Percentiles rank a stretch among this genome's conserved stretches.
Conservation (phyloP, 768 basidiomycete genomes). For the Mrakia blollopis region DNA sequence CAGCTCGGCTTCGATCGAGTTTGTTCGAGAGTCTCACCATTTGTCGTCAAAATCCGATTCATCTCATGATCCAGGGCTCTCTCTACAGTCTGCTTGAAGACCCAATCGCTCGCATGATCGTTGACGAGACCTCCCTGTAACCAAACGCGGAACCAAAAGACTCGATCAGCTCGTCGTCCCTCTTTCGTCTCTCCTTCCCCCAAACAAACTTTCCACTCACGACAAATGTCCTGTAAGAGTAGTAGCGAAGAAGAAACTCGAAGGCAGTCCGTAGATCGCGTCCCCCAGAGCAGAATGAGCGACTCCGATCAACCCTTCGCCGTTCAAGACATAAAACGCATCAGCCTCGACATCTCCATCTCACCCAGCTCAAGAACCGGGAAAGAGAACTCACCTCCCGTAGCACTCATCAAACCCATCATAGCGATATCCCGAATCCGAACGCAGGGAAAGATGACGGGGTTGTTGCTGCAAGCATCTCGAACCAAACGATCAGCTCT, state of each 20-base stretch:
- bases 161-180: no score
- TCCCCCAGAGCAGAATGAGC: neutral
- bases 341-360: neutral
- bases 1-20: neutral
- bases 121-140: neutral
- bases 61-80: neutral
- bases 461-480: slow-evolving; percentile 6
- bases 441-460: slow-evolving; percentile 1
- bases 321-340: neutral
- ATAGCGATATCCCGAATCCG: neutral
- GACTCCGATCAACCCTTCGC: neutral
- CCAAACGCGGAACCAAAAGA: no score
- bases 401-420: neutral
- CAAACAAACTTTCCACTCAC: neutral
- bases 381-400: neutral
- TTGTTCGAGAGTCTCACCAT: neutral
- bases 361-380: neutral
- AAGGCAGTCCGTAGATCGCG: neutral
- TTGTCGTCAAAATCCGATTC: neutral
- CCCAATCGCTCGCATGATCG: neutral
- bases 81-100: neutral
- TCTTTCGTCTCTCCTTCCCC: no score
- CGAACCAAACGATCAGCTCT: neutral
- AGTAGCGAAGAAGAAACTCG: neutral
- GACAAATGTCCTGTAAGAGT: neutral